These are phyloP conservation scores for Backusella luteola DNA, from an alignment of 192 early-diverging fungal species.

Conservation along the genomic window DNA sequence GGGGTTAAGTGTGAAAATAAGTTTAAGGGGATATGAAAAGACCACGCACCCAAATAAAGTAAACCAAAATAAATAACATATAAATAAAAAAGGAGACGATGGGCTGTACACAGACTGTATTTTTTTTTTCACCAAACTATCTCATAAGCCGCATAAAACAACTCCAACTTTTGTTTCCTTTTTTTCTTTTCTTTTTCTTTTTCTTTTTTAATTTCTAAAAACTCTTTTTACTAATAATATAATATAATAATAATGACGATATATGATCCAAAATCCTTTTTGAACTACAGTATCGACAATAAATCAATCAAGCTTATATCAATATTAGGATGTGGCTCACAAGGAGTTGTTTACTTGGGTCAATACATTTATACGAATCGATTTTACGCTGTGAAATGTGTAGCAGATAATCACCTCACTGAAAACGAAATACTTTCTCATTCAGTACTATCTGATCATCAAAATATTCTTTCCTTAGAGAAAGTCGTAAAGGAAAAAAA, in stretches of 20 bases:
- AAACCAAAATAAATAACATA: not conserved
- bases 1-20: not conserved
- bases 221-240: not conserved
- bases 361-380: slow-evolving; percentile 53
- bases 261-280: slow-evolving; percentile 14
- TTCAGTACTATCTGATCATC: slow-evolving; percentile 58
- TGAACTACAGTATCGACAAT: slow-evolving; percentile 17
- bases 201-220: not conserved
- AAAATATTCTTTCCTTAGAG: slow-evolving; percentile 68
- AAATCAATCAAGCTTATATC: slow-evolving; percentile 17
- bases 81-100: not conserved
- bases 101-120: not conserved
- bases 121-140: not conserved
- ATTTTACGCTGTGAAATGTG: slow-evolving; percentile 71
- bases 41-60: not conserved
- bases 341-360: slow-evolving; percentile 75
- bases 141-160: slow-evolving; percentile 4
- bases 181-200: slow-evolving; percentile 2
- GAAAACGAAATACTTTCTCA: slow-evolving; percentile 70
- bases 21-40: not conserved
- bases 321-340: slow-evolving; percentile 71
- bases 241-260: not conserved
- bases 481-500: slow-evolving; percentile 60
- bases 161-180: not conserved
- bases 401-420: slow-evolving; percentile 59